These are phyloP conservation scores for Nemania serpens DNA, from an alignment of 2,329 filamentous ascomycete species.

Conservation along the genomic window DNA sequence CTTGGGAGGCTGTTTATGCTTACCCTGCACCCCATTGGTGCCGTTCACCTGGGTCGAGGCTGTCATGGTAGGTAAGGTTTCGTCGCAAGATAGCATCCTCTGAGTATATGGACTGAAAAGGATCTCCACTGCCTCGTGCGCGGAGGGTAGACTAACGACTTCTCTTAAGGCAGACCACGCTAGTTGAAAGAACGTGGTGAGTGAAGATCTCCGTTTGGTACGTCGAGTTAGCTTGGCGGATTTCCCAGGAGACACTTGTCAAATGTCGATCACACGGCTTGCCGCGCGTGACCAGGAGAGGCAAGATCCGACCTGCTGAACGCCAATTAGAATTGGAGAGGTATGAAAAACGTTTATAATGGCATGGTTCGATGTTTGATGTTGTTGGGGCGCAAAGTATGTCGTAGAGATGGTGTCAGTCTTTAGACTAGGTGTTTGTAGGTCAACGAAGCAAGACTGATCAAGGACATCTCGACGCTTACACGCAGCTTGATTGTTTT, in stretches of 20 bases:
- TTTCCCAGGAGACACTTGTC: constrained; percentile 21
- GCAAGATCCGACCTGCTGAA: constrained; percentile 28
- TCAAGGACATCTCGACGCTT: constrained; percentile 7
- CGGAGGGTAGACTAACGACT: not conserved
- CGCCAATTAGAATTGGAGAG: constrained; percentile 23
- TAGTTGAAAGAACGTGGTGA: constrained; percentile 9
- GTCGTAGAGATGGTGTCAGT: not conserved
- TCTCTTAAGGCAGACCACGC: constrained; percentile 9
- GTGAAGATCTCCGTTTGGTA: constrained; percentile 14
- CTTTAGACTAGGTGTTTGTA: not conserved
- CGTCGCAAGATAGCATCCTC: not conserved
- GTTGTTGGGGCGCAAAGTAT: constrained; percentile 5
- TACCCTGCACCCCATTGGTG: constrained; percentile 37
- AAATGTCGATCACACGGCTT: constrained; percentile 33
- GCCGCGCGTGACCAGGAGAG: constrained; percentile 27
- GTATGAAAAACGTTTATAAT: not conserved
- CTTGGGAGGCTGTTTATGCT: constrained; percentile 7
- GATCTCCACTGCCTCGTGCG: not conserved
- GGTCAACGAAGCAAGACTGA: constrained; percentile 7
- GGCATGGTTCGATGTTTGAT: constrained; percentile 12
- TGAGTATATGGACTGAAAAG: not conserved
- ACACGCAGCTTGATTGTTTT: constrained; percentile 5
- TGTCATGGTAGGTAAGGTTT: constrained; percentile 30
- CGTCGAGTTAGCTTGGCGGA: constrained; percentile 12
- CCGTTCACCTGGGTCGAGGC: constrained; percentile 33